These are phyloP conservation scores for Globisporangium rhizosaccharum DNA, from an alignment of 352 stramenopile species.

Conservation along the genomic window DNA sequence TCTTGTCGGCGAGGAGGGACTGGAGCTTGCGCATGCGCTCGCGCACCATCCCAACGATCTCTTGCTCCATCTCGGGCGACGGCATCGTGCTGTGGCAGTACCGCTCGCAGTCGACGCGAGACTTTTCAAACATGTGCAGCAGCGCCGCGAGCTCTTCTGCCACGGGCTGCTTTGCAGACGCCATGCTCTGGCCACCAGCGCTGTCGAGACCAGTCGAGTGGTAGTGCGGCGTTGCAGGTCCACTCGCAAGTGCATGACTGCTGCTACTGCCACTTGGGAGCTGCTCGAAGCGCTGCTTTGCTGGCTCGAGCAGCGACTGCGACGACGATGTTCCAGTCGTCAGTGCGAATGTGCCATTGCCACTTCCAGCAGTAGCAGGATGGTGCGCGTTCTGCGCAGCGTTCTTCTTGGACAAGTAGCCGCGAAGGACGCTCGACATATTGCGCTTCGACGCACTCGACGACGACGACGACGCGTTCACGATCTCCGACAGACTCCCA, in stretches of 20 bases:
- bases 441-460: slow-evolving; percentile 31
- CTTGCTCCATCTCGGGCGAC: slow-evolving; percentile 65
- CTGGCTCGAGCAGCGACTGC: slow-evolving; percentile 7
- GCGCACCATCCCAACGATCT: slow-evolving; percentile 75
- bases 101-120: slow-evolving; percentile 56
- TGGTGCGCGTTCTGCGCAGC: slow-evolving; percentile 2
- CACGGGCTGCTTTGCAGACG: slow-evolving; percentile 8
- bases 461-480: slow-evolving; percentile 15
- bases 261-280: slow-evolving; percentile 1
- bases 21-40: slow-evolving; percentile 70
- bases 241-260: neutral
- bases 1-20: slow-evolving; percentile 58
- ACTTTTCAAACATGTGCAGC: slow-evolving; percentile 65
- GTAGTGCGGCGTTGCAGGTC: slow-evolving; percentile 1
- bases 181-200: neutral
- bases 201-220: slow-evolving; percentile 4
- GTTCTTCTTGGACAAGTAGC: slow-evolving; percentile 52
- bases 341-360: neutral
- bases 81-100: slow-evolving; percentile 62
- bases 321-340: neutral
- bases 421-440: slow-evolving; percentile 34
- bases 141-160: slow-evolving; percentile 49
- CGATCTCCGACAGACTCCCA: slow-evolving; percentile 59
- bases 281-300: slow-evolving; percentile 14
- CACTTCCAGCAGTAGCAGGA: too few species aligned